Conservation (phyloP, 2,329 filamentous ascomycete species). For the Trichophaea hybrida region DNA sequence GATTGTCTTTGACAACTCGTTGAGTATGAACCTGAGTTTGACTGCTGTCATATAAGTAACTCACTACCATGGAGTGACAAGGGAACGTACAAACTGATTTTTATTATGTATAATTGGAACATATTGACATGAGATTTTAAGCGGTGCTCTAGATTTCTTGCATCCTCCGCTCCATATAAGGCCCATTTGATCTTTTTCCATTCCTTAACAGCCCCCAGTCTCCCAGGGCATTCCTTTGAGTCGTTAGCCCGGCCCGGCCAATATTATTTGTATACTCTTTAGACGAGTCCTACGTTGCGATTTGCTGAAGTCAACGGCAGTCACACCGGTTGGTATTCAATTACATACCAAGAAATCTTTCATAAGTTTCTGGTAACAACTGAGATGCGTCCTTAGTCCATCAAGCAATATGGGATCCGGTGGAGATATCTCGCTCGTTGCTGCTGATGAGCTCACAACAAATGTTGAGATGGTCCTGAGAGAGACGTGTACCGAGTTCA, state of each 20-base stretch:
- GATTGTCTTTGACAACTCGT: neutral
- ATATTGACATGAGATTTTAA: neutral
- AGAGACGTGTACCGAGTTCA: neutral
- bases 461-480: neutral
- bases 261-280: constrained; percentile 3
- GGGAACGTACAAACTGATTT: neutral
- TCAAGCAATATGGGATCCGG: neutral
- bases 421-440: neutral
- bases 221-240: neutral
- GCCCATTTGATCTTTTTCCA: neutral
- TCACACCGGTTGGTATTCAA: neutral
- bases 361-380: constrained; percentile 2
- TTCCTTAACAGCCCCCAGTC: neutral
- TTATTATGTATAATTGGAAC: neutral
- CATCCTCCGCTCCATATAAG: constrained; percentile 1
- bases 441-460: neutral
- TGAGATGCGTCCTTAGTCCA: neutral
- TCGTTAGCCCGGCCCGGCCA: neutral
- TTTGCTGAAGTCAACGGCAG: neutral
- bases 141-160: neutral
- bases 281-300: neutral
- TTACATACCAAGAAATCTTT: neutral
- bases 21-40: neutral
- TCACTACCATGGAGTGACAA: neutral
- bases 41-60: neutral